Percentiles rank a stretch among this genome's conserved stretches.
phyloP scores from a whole-genome alignment of 2,329 filamentous ascomycete species.

The Alternaria panax region DNA sequence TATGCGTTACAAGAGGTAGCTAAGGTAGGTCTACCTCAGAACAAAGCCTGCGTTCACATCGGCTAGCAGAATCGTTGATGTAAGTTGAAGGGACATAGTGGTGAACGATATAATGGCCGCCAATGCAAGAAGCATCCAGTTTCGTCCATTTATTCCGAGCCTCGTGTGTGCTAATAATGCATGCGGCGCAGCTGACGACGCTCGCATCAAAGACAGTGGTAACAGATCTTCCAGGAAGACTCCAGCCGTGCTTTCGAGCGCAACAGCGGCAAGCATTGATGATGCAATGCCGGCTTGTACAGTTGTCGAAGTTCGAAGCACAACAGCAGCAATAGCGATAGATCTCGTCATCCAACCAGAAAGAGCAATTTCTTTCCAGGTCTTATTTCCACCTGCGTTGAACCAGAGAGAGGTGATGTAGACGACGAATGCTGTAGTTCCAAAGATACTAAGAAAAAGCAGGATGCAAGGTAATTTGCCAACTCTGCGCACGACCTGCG shows the following conservation, averaged over 20 bases:
- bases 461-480: neutral
- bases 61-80: neutral
- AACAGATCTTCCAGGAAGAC: neutral
- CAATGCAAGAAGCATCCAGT: neutral
- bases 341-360: neutral
- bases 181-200: neutral
- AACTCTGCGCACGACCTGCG: neutral
- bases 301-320: neutral
- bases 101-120: neutral
- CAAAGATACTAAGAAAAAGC: neutral
- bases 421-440: neutral
- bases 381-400: neutral
- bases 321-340: neutral
- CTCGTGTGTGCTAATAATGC: neutral
- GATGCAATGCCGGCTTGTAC: neutral
- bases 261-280: neutral
- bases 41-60: neutral
- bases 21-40: neutral
- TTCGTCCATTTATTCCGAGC: neutral
- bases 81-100: neutral
- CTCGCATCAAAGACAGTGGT: neutral
- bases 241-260: neutral
- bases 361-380: neutral
- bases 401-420: neutral
- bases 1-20: accelerated